A percentile compares a stretch with the other conserved stretches of the same genome.
Conservation (phyloP, 2,329 filamentous ascomycete species). For the Aspergillus vadensis region DNA sequence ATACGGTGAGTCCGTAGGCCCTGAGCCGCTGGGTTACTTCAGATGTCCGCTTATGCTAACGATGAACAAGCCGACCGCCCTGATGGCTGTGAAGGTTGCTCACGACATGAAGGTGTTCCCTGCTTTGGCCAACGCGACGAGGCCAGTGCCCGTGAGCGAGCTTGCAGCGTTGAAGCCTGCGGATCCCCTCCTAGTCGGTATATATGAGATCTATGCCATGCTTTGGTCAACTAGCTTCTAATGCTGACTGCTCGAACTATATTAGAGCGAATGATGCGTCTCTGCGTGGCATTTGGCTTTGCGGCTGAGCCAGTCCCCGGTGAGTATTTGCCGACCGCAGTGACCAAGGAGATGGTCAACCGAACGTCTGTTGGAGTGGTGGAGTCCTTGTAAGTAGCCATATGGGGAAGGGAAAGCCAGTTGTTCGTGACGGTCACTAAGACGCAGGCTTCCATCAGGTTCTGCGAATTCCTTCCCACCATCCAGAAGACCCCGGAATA, state of each 20-base stretch:
- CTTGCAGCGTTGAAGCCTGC: conserved; percentile 24
- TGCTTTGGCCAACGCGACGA: conserved; percentile 16
- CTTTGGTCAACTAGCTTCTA: not conserved
- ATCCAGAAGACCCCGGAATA: conserved; percentile 25
- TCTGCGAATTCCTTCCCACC: conserved; percentile 23
- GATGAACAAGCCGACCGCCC: conserved; percentile 15
- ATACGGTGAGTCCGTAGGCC: conserved; percentile 10
- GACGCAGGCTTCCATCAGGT: conserved; percentile 9
- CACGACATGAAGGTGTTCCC: conserved; percentile 24
- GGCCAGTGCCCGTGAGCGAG: conserved; percentile 17
- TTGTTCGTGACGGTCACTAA: too few species aligned
- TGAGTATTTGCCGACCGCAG: conserved; percentile 20
- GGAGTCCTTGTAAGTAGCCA: conserved; percentile 21
- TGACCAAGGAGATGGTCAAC: conserved; percentile 22
- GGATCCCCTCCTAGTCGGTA: conserved; percentile 27
- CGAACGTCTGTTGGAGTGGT: conserved; percentile 19
- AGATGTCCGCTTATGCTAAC: not conserved
- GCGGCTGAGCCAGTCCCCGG: conserved; percentile 15
- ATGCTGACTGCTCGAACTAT: not conserved
- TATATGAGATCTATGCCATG: not conserved
- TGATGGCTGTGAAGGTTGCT: conserved; percentile 26
- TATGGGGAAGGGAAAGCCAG: too few species aligned
- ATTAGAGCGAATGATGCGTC: conserved; percentile 27
- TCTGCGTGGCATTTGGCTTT: conserved; percentile 22
- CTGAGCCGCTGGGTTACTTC: not conserved